Evolutionary conservation across 495 filamentous ascomycete species (phyloP), one percentile per base, ranked within the genome.

Genomic region (Xylaria flabelliformis): DNA sequence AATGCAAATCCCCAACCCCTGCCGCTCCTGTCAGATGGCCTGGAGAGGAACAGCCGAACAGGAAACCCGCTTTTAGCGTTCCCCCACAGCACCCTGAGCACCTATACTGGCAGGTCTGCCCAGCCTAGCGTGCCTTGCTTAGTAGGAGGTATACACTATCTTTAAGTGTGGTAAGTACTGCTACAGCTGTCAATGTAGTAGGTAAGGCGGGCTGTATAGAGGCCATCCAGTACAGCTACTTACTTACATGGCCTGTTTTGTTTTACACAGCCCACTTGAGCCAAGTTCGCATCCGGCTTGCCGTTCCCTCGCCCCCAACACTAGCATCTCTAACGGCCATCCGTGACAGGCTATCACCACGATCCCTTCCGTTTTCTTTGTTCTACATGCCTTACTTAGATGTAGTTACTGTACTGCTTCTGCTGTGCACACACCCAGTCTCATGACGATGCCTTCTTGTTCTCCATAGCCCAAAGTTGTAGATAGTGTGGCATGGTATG

Each of bases 1-100:
- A 63, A 63, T 67, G 32, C 65, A 55, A 67, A 67, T 67, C n/a
- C 50, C n/a, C 32, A 19, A 66, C 13, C 46, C 65, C 65, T 67
- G 50, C 65, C 17, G 24, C 21, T 56, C 34, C 65, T 56, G 36
- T 42, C 64, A 67, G 21, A 29, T 17, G 42, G 46, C 64, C 64
- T 66, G 15, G 64, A 39, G 29, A 53, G 17, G 59, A 44, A 64
- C n/a, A n/a, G n/a, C n/a, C n/a, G n/a, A n/a, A n/a, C 39, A 39
- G 61, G n/a, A 64, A 41, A 29, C 21, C 61, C 61, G 61, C 61
- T 64, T 64, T 64, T 44, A 26, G 24, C 39, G 63, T 63, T 63
- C 63, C 63, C 42, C 41, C 42, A 48, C 63, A 65, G 63, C 41
- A 32, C 42, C 63, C 42, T 32, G n/a, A 26, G 17, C 63, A 29